Evolutionary conservation across 1,284 basidiomycete species (phyloP), one percentile per base, ranked within the genome.

Genomic region (Ustilago shanxiensis): DNA sequence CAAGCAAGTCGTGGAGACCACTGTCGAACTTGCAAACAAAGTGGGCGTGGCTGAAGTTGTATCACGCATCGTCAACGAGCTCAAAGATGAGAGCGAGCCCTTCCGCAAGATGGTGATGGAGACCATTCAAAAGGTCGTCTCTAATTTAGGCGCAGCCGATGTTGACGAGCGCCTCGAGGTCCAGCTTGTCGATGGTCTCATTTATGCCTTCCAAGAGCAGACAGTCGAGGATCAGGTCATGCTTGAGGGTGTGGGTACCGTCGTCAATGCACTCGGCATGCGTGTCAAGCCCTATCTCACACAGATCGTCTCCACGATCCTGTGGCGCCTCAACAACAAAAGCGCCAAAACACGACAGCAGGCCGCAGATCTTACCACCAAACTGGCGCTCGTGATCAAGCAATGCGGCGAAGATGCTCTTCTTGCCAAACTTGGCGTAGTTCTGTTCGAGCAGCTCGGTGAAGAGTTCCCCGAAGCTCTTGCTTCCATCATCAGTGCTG

Each of bases 81-180:
- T 99, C 75, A 99, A 99, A 89, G 88, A 88, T 71, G 88, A 88
- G 70, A 87, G 84, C 74, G 97, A 99, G 88, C 95, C 95, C 7
- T 98, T 96, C 89, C 90, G 96, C 77, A 98, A 98, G 89, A 99
- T 99, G 97, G 95, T 98, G 47, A 99, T 99, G 96, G 97, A 99
- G 88, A 98, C 97, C 0, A 98, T 99, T 81, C 97, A 95, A 24
- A 97, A 98, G 86, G 97, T 99, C 41, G 90, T 99, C 33, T 91
- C 92, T 8, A 93, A 92, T 13, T 90, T 97, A 4, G 95, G 97
- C 64, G 94, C 96, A 2, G 94, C 95, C 1, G 97, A 99, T 83
- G 93, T 99, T 67, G 96, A 99, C 84, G 95, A 99, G 87, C 90
- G 95, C 56, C 89, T 99, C 53, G 96, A 99, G 87, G 91, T 96